Base-by-base conservation (phyloP, 208 protist genomes). In the Leishmania martiniquensis region DNA sequence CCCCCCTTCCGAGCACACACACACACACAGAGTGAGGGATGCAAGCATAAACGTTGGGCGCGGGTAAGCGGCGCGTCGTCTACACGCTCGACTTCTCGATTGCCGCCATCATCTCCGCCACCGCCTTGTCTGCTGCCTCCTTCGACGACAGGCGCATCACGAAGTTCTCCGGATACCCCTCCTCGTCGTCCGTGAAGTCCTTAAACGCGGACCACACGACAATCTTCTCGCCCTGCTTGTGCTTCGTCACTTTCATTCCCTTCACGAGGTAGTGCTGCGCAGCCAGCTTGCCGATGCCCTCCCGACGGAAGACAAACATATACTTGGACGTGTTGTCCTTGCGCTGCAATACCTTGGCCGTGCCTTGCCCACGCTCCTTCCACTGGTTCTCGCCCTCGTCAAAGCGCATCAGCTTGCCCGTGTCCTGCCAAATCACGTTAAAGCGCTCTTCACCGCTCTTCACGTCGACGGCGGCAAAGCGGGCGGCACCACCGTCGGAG, bases 381-480 rank as follows among this genome's bases (percentile, higher is more conserved):
- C 96, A 98, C 79, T 86, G 75, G 75, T 98, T 98, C 83, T 97
- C 94, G 44, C 93, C 96, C 75, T 98, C 94, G 63, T 98, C 94
- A 75, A 98, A 98, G 70, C 96, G 94, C 47, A 96, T 82, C 32
- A 97, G 86, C 87, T 97, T 97, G 52, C 79, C 89, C 13, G 76
- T 78, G 62, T 91, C 78, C 77, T 95, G 82, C 87, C 88, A 98
- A 5, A 93, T 76, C 6, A 91, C 51, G 68, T 95, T 85, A 72
- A 89, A 96, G 70, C 92, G 86, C 72, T 98, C 94, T 82, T 97
- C 93, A 44, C 93, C 96, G 70, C 82, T 97, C 78, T 92, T 93
- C 59, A 96, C 86, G 2, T 97, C 91, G 0, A 97, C 89, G 10
- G 90, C 81, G 39, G 91, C 89, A 52, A 98, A 93, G 66, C 85